Base-by-base conservation (phyloP, 352 stramenopile genomes). In the Phytophthora megakarya region DNA sequence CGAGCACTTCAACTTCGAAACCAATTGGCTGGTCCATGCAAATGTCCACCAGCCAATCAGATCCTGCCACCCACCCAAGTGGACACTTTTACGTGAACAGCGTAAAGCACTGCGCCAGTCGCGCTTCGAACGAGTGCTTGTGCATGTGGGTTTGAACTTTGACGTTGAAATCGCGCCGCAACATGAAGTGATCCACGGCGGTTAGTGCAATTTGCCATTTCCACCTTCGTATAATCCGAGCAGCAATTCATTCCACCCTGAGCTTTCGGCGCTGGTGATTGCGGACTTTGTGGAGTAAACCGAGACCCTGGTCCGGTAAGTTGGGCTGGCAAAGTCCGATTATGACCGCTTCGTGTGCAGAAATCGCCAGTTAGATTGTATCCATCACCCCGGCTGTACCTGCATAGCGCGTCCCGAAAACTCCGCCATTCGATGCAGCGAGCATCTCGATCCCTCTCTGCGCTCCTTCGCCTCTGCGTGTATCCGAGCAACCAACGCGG, bases 341-440 rank as follows among this genome's bases (percentile, higher is more conserved):
- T 68, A 55, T 28, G n/a, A n/a, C 40, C 39, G 19, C 46, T 26
- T 43, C 51, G 40, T 44, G 63, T 67, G 42, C 57, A 71, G 63
- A 71, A 54, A 62, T 67, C 63, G 63, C 63, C 63, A 71, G 63
- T 71, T 50, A 63, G 16, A 16, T 44, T 62, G 63, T 63, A 71
- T 56, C 63, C 63, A 67, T 67, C 35, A 30, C 39, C 30, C 42
- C 63, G 56, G 63, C 63, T 71, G 63, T 71, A 50, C 42, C 67
- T 65, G 33, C 63, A 71, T 71, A 71, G 26, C 49, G 42, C 49
- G 48, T 38, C 18, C 47, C 40, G 35, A 48, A 47, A 67, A 19
- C 25, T 25, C 21, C 46, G 25, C 13, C 21, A 59, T 37, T 32
- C 49, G 38, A 65, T 53, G 38, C 43, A 46, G 42, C 19, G 19